phyloP scores from a whole-genome alignment of 139 green algal genomes.

The Asterochloris sp. region DNA sequence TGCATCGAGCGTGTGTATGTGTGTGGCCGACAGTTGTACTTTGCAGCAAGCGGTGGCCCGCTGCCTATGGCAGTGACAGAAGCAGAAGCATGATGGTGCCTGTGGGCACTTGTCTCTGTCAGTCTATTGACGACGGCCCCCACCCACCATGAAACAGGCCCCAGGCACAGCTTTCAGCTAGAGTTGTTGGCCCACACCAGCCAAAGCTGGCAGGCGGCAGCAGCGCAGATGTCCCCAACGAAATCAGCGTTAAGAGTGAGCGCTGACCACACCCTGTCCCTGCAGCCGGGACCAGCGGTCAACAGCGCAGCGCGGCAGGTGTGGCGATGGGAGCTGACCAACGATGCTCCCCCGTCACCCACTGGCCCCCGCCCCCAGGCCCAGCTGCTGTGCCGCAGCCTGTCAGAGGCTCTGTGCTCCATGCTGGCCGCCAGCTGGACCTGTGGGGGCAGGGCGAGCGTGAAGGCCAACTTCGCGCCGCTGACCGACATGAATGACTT shows the following conservation, averaged over 20 bases:
- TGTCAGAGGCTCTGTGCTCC: slow-evolving; percentile 10
- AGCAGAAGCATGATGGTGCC: too few relatives aligned
- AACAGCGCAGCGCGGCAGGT: background rate
- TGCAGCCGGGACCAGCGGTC: background rate
- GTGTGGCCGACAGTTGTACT: too few relatives aligned
- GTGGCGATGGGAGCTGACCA: slow-evolving; percentile 12
- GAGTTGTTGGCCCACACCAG: too few relatives aligned
- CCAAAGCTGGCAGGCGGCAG: too few relatives aligned
- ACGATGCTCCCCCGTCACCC: background rate
- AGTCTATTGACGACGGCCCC: background rate
- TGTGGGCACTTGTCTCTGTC: too few relatives aligned
- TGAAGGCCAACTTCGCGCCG: slow-evolving; percentile 13
- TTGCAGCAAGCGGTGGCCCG: too few relatives aligned
- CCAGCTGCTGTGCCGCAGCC: slow-evolving; percentile 14
- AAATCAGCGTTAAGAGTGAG: too few relatives aligned
- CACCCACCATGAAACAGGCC: background rate
- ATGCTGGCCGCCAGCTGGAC: slow-evolving; percentile 8
- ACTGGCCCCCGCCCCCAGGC: background rate
- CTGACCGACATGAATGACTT: slow-evolving; percentile 14
- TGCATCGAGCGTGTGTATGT: too few relatives aligned
- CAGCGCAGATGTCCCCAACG: too few relatives aligned
- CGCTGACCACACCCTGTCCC: background rate
- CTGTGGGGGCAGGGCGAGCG: background rate
- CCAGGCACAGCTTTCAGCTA: too few relatives aligned
- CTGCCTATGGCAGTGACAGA: too few relatives aligned